Conservation (phyloP, 768 basidiomycete genomes). For the Artomyces pyxidatus region DNA sequence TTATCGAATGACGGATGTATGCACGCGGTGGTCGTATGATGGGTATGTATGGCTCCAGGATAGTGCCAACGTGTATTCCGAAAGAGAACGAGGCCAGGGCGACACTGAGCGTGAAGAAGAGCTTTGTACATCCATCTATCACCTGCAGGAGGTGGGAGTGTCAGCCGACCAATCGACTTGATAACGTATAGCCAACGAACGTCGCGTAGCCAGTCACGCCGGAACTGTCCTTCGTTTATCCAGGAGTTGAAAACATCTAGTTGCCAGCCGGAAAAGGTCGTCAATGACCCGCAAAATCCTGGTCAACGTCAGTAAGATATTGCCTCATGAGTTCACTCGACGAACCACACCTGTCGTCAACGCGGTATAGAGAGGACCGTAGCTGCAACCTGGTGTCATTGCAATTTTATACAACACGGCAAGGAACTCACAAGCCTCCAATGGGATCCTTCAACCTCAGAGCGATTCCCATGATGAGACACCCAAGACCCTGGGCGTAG, state of each 20-base stretch:
- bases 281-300: constrained; percentile 95
- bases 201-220: constrained; percentile 59
- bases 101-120: constrained; percentile 69
- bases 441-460: constrained; percentile 66
- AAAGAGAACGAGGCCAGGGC: constrained; percentile 71
- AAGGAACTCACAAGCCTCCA: constrained; percentile 55
- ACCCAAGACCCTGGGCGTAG: constrained; percentile 83
- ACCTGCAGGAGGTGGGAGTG: constrained; percentile 47
- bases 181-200: constrained; percentile 38
- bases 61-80: constrained; percentile 55
- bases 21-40: constrained; percentile 33
- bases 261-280: constrained; percentile 97
- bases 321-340: too few relatives aligned
- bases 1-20: constrained; percentile 41
- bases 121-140: constrained; percentile 78
- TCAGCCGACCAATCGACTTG: neutral
- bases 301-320: too few relatives aligned
- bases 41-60: constrained; percentile 34
- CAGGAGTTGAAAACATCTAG: constrained; percentile 81
- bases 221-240: constrained; percentile 51
- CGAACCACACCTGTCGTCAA: constrained; percentile 76
- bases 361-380: constrained; percentile 82
- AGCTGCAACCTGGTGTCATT: constrained; percentile 41
- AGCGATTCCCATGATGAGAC: constrained; percentile 83
- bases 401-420: neutral